phyloP scores from a whole-genome alignment of 495 filamentous ascomycete genomes.

The Letharia lupina region DNA sequence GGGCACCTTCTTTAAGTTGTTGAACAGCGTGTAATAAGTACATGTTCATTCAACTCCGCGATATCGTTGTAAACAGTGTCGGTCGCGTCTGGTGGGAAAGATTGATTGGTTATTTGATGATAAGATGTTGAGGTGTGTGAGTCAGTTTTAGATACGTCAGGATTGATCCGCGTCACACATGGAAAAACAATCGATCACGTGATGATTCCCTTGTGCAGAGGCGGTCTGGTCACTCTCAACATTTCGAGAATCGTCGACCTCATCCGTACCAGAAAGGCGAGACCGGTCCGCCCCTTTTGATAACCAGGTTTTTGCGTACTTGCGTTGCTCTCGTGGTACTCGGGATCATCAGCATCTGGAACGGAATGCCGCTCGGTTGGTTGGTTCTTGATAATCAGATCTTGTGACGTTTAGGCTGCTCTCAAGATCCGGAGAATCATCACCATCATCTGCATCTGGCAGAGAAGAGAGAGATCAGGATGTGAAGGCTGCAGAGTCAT shows the following conservation, averaged over 20 bases:
- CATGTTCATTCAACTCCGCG: too few species aligned
- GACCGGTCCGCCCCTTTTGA: neutral
- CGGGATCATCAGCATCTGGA: neutral
- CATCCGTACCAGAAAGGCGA: neutral
- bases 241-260: neutral
- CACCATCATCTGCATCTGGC: neutral
- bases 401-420: neutral
- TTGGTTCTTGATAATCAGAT: neutral
- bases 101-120: too few species aligned
- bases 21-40: too few species aligned
- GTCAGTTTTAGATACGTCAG: neutral
- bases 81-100: too few species aligned
- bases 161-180: neutral
- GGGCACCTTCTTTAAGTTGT: too few species aligned
- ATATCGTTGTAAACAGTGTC: too few species aligned
- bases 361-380: neutral
- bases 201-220: too few species aligned
- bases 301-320: neutral
- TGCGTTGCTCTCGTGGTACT: neutral
- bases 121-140: neutral
- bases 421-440: too few species aligned
- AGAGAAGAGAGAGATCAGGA: neutral
- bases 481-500: neutral
- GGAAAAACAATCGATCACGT: too few species aligned
- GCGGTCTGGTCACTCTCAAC: neutral